phyloP scores from a whole-genome alignment of 2,329 filamentous ascomycete species.

The Seiridium unicorne region DNA sequence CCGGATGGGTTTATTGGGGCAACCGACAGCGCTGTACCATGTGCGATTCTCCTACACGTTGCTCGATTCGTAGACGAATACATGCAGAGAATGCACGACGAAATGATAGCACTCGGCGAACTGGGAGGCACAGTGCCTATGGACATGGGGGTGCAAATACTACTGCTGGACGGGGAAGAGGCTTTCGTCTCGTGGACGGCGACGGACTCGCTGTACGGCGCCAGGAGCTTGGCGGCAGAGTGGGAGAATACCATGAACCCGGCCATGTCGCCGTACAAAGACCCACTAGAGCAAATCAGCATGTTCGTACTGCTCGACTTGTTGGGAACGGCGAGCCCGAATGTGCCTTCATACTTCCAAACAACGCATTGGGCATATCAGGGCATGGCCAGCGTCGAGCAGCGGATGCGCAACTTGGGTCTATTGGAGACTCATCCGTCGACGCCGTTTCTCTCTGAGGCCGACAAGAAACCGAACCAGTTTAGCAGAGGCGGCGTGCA shows the following conservation, averaged over 20 bases:
- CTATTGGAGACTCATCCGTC: slow-evolving; percentile 42
- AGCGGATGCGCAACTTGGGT: slow-evolving; percentile 57
- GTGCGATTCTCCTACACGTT: slow-evolving; percentile 79
- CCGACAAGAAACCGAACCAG: slow-evolving; percentile 38
- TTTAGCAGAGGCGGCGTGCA: slow-evolving; percentile 43
- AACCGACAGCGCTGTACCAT: slow-evolving; percentile 80
- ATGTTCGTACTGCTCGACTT: slow-evolving; percentile 76
- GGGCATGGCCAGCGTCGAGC: slow-evolving; percentile 62
- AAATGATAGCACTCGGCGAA: slow-evolving; percentile 58
- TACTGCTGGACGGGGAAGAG: slow-evolving; percentile 81
- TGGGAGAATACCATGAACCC: slow-evolving; percentile 69
- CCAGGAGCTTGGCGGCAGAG: slow-evolving; percentile 69
- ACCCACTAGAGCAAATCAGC: slow-evolving; percentile 68
- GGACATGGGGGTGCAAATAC: slow-evolving; percentile 73
- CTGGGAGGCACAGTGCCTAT: slow-evolving; percentile 52
- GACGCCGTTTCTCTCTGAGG: slow-evolving; percentile 55
- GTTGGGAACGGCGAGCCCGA: slow-evolving; percentile 60
- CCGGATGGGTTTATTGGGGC: slow-evolving; percentile 80
- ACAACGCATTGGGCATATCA: slow-evolving; percentile 83
- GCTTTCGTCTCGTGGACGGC: slow-evolving; percentile 72
- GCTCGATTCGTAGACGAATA: slow-evolving; percentile 70
- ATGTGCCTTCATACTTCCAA: slow-evolving; percentile 69
- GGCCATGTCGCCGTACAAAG: slow-evolving; percentile 67
- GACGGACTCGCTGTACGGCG: slow-evolving; percentile 74
- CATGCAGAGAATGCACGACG: slow-evolving; percentile 70